Evolutionary conservation across 108 stramenopile genomes (phyloP), one percentile per base, ranked within the genome.

Genomic region (Phaeodactylum tricornutum): DNA sequence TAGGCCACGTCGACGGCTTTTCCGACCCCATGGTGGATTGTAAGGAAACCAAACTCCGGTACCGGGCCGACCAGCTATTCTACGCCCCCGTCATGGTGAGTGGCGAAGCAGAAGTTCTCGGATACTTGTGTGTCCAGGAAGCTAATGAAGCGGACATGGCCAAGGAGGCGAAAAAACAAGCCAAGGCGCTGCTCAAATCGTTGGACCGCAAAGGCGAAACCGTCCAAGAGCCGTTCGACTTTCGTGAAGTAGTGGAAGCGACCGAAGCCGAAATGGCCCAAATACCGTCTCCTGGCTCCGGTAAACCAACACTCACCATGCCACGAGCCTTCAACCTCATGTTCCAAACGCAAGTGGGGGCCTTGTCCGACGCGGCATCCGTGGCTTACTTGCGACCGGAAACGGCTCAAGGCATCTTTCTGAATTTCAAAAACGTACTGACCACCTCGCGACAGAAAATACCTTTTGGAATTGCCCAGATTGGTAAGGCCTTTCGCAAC

Each of bases 401-500:
- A 74, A 98, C 98, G 8, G 98, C 98, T 6, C 98, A 98, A 64
- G 98, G 96, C 15, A 95, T 95, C 39, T 97, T 96, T 66, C 75
- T 93, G 53, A 95, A 97, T 55, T 96, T 94, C 65, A 89, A 88
- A 62, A 95, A 95, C 62, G 91, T 86, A 2, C 55, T 82, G 29
- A 66, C 65, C 4, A 71, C 87, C 11, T 67, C 75, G 16, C 72
- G 95, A 6, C 66, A 69, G 53, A 89, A 90, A 62, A 64, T 98
- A 40, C 95, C 96, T 5, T 92, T 94, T 47, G 96, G 95, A 3
- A 94, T 96, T 58, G 96, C 95, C 0, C 94, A 96, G 53, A 89
- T 98, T 49, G 97, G 97, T 35, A 96, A 96, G 71, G 93, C 96
- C 21, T 98, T 96, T 62, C 84, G 97, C 6, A 98, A 98, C 63